A percentile compares a stretch with the other conserved stretches of the same genome.
phyloP scores from a whole-genome alignment of 139 green algal species.

The Chlorella sp. region DNA sequence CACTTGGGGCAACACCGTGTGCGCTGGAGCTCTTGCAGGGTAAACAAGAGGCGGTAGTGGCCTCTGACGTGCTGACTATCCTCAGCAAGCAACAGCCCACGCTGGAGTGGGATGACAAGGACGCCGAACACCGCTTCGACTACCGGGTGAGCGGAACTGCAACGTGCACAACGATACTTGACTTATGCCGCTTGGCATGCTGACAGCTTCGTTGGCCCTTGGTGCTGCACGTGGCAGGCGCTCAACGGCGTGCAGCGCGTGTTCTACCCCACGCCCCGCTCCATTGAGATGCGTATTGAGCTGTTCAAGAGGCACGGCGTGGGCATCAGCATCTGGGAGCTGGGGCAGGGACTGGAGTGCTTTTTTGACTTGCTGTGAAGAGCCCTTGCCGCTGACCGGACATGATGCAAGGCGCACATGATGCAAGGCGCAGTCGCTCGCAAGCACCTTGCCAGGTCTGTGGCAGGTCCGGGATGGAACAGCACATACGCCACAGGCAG shows the following conservation, averaged over 20 bases:
- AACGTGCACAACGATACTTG: background rate
- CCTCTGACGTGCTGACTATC: too few relatives aligned
- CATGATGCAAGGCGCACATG: too few relatives aligned
- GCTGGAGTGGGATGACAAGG: background rate
- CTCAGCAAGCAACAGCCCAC: background rate
- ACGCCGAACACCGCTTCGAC: background rate
- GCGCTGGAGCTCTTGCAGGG: too few relatives aligned
- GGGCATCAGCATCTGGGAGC: constrained; percentile 60
- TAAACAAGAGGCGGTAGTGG: too few relatives aligned
- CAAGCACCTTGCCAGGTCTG: too few relatives aligned
- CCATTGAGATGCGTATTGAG: constrained; percentile 34
- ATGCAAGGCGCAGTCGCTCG: too few relatives aligned
- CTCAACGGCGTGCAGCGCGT: constrained; percentile 15
- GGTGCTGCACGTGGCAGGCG: background rate
- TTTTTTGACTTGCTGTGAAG: constrained; percentile 51
- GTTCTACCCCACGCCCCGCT: constrained; percentile 43
- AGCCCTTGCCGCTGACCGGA: too few relatives aligned
- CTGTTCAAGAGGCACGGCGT: constrained; percentile 11
- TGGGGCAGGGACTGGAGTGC: constrained; percentile 54
- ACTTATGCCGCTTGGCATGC: background rate
- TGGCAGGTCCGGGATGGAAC: too few relatives aligned
- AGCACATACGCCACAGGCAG: too few relatives aligned
- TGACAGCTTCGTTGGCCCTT: background rate
- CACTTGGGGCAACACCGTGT: too few relatives aligned
- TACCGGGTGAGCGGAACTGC: background rate